A percentile compares a stretch with the other conserved stretches of the same genome.
Evolutionary conservation across 2,329 filamentous ascomycete genomes (phyloP).

Genomic region (Stagonosporopsis rhizophila): DNA sequence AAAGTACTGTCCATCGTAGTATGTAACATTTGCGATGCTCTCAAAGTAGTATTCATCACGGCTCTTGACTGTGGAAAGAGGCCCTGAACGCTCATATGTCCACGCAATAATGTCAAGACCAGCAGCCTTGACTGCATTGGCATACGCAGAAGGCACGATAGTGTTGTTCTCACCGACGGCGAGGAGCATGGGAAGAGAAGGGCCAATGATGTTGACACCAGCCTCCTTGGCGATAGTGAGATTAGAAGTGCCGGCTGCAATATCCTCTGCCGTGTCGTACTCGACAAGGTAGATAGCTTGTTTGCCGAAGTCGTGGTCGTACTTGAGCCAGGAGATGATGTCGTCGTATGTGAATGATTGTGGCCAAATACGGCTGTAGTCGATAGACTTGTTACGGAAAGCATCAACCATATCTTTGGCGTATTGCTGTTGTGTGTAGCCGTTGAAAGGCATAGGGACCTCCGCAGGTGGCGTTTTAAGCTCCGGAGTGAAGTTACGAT

Average conservation of each 20-base stretch:
- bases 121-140: constrained; percentile 63
- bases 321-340: constrained; percentile 68
- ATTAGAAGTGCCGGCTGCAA: constrained; percentile 60
- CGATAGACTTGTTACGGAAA: constrained; percentile 48
- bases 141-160: constrained; percentile 68
- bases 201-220: constrained; percentile 67
- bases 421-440: constrained; percentile 69
- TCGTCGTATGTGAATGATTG: constrained; percentile 70
- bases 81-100: constrained; percentile 69
- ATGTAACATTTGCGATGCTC: constrained; percentile 60
- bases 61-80: constrained; percentile 56
- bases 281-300: constrained; percentile 70
- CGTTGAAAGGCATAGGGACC: constrained; percentile 69
- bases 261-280: constrained; percentile 57
- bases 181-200: constrained; percentile 67
- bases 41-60: constrained; percentile 44
- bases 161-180: constrained; percentile 53
- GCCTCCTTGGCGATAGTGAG: constrained; percentile 61
- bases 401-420: constrained; percentile 64
- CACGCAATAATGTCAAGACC: constrained; percentile 70
- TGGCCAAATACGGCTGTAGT: constrained; percentile 51
- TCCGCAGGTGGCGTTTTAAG: constrained; percentile 65
- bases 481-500: constrained; percentile 68
- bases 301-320: constrained; percentile 65
- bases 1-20: constrained; percentile 69